Percentiles rank a stretch among this genome's conserved stretches.
Evolutionary conservation across 208 protist species (phyloP).

Genomic region (Acanthamoeba rhysodes): DNA sequence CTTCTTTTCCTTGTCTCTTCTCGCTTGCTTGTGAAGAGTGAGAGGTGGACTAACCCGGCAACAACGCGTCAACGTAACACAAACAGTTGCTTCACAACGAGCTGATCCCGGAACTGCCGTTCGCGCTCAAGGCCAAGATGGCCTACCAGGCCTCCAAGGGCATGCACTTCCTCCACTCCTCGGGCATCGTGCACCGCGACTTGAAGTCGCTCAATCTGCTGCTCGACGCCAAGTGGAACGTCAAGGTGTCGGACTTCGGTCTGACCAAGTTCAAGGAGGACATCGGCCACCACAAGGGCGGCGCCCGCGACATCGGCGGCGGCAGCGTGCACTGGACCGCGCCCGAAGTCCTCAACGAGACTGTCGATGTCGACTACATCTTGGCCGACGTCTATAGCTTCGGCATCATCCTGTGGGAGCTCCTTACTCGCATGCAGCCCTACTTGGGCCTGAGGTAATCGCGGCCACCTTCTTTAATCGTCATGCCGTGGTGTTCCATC

Average conservation of each 20-base stretch:
- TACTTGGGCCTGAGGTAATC: background rate
- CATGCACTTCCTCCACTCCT: constrained; percentile 52
- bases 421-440: background rate
- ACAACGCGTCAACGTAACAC: no score
- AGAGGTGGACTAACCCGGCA: no score
- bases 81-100: background rate
- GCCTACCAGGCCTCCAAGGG: constrained; percentile 55
- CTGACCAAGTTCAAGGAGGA: background rate
- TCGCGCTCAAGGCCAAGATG: constrained; percentile 33
- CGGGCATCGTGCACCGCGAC: constrained; percentile 41
- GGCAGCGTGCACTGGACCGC: constrained; percentile 42
- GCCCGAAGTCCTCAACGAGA: background rate
- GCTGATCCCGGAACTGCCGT: background rate
- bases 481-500: no score
- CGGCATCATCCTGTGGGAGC: constrained; percentile 41
- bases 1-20: background rate
- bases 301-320: background rate
- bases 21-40: no score
- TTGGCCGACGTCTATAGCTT: background rate
- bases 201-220: constrained; percentile 65
- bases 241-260: background rate
- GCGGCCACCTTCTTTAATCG: no score
- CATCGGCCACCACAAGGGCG: background rate
- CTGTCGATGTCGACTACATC: background rate
- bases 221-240: constrained; percentile 46